phyloP scores from a whole-genome alignment of 345 rosid genomes.

The Murraya paniculata region DNA sequence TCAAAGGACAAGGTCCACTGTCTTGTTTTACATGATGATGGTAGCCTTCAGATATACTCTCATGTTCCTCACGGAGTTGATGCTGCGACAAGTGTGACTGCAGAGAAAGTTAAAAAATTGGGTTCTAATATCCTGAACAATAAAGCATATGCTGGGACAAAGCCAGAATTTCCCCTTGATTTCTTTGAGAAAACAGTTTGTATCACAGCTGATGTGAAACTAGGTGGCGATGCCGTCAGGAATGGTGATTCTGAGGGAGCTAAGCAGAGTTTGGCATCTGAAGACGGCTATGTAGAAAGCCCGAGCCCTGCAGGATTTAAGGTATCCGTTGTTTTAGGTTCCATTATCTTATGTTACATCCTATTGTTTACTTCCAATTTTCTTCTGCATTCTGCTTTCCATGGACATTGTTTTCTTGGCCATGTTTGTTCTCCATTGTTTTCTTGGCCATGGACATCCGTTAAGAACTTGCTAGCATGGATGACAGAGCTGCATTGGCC shows the following conservation, averaged over 20 bases:
- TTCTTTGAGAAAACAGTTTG: constrained; percentile 94
- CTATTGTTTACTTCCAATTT: neutral
- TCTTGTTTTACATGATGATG: constrained; percentile 95
- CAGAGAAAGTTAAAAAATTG: constrained; percentile 82
- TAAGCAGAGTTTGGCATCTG: constrained; percentile 83
- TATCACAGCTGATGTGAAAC: constrained; percentile 88
- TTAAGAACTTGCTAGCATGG: neutral
- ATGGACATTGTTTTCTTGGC: too few species aligned
- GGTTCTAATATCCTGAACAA: constrained; percentile 81
- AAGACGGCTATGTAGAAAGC: constrained; percentile 94
- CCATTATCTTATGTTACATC: neutral
- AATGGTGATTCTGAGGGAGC: constrained; percentile 94
- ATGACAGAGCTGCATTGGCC: neutral
- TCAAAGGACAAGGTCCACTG: constrained; percentile 90
- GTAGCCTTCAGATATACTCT: constrained; percentile 96
- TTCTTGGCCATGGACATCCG: neutral
- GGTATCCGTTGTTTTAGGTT: constrained; percentile 41
- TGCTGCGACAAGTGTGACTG: constrained; percentile 55
- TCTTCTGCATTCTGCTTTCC: neutral
- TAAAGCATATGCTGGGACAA: constrained; percentile 75
- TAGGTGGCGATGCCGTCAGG: constrained; percentile 88
- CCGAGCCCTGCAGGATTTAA: constrained; percentile 83
- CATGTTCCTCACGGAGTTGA: constrained; percentile 62
- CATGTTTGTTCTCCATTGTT: neutral
- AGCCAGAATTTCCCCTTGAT: constrained; percentile 94